Base-by-base conservation (phyloP, 352 stramenopile species). In the Globisporangium okanoganense region DNA sequence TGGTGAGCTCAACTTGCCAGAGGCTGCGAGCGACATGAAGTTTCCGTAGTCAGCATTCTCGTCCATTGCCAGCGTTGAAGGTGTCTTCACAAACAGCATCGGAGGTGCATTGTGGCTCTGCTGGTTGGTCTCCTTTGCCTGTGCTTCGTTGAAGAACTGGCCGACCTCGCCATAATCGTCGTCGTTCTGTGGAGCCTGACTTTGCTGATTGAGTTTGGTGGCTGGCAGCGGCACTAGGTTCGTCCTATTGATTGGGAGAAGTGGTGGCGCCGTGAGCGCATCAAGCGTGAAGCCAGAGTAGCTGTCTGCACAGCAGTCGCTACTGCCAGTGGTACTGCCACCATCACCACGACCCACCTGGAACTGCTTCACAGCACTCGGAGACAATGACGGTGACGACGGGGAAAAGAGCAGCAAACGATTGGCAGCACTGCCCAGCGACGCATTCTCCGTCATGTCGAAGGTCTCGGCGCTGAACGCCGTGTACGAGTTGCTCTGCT, bases 391-490 rank as follows among this genome's bases (percentile, higher is more conserved):
- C 18, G 58, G 58, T 2, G 60, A 56, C 0, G 50, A 76, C n/a
- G 69, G 72, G 0, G 76, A 71, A 45, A 87, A 90, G 16, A 90
- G 56, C 62, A 87, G 62, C 45, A 45, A 56, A 0, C 33, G 45
- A 2, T 49, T 58, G 18, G 70, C 62, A 1, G 69, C 64, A 4
- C 56, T 61, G 16, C 29, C n/a, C 16, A 43, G 56, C 6, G 67
- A 52, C 0, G 62, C n/a, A 4, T 43, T 31, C 12, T 67, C 50
- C 7, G 71, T 29, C 44, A 70, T 43, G 3, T 77, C 75, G 20
- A 90, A 67, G 14, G 77, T 79, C 50, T 90, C 81, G 6, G 78
- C 79, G 22, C 77, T 88, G 51, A 90, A 90, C 12, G 75, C 71
- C n/a, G 77, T 79, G 66, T 91, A 91, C 31, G 71, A 75, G 56